phyloP scores from a whole-genome alignment of 768 basidiomycete species.

The Boletellus ananiceps region DNA sequence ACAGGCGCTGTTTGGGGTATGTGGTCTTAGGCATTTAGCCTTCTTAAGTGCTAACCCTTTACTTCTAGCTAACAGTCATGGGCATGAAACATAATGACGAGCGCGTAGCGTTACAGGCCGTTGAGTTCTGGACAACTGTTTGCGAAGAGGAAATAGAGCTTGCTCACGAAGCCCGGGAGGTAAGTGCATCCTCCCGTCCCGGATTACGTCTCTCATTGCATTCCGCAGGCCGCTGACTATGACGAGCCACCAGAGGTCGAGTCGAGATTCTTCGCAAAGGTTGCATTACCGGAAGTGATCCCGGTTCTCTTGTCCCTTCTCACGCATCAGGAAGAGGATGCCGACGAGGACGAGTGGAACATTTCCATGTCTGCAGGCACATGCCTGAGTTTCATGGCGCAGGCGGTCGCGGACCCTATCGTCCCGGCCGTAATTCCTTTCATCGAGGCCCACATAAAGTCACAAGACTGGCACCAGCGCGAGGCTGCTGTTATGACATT shows the following conservation, averaged over 20 bases:
- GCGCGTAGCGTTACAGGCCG: conserved; percentile 88
- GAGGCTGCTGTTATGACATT: conserved; percentile 99
- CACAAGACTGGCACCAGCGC: conserved; percentile 88
- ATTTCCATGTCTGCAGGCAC: conserved; percentile 96
- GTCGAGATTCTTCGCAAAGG: conserved; percentile 88
- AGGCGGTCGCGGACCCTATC: conserved; percentile 85
- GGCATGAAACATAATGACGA: conserved; percentile 96
- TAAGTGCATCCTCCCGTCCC: conserved; percentile 29
- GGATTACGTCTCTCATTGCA: conserved; percentile 5
- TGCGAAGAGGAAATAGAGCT: conserved; percentile 97
- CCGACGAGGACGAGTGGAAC: conserved; percentile 98
- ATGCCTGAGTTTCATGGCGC: conserved; percentile 83
- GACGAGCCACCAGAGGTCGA: conserved; percentile 83
- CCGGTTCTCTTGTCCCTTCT: conserved; percentile 88
- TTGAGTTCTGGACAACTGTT: conserved; percentile 99
- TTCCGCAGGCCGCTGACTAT: conserved; percentile 74
- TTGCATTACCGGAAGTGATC: conserved; percentile 90
- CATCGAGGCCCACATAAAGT: conserved; percentile 94
- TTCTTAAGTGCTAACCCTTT: conserved; percentile 12
- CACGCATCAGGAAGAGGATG: conserved; percentile 92
- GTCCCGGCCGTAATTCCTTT: conserved; percentile 95
- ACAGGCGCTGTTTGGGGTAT: conserved; percentile 92
- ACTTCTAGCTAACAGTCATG: conserved; percentile 79
- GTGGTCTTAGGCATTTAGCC: conserved; percentile 28
- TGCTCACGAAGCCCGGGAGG: conserved; percentile 87